Evolutionary conservation across 331 rosid genomes (phyloP).

Genomic region (Cydonia oblonga): DNA sequence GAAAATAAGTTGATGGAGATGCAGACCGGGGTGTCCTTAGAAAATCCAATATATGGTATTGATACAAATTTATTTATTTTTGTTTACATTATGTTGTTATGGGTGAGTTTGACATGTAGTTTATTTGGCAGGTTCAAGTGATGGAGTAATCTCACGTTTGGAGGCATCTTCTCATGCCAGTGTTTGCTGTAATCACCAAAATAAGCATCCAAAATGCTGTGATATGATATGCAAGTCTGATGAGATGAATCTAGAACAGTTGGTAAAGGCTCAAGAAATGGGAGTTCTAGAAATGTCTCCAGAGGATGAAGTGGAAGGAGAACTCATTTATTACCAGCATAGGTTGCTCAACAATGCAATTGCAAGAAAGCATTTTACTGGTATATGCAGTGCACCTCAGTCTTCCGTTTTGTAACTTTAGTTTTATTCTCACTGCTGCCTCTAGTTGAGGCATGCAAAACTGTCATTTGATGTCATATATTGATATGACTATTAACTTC

Average conservation of each 20-base stretch:
- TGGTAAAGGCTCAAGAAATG: constrained; percentile 33
- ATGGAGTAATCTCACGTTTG: constrained; percentile 26
- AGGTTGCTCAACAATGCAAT: constrained; percentile 54
- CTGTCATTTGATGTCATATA: not conserved
- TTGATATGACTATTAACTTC: not conserved
- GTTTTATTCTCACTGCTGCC: not conserved
- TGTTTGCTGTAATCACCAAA: constrained; percentile 38
- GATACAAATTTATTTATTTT: constrained; percentile 9
- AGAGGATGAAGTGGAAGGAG: constrained; percentile 84
- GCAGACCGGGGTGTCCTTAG: constrained; percentile 26
- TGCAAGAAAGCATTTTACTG: constrained; percentile 49
- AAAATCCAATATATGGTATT: constrained; percentile 25
- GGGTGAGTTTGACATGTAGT: constrained; percentile 19
- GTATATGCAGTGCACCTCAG: constrained; percentile 25
- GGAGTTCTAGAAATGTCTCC: constrained; percentile 44
- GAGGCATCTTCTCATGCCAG: constrained; percentile 32
- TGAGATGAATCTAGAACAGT: constrained; percentile 31
- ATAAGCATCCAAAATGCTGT: constrained; percentile 24
- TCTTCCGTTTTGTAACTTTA: not conserved
- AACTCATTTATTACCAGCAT: constrained; percentile 65
- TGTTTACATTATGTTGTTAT: constrained; percentile 12
- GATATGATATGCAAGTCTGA: constrained; percentile 29
- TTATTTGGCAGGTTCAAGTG: constrained; percentile 35
- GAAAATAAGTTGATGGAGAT: constrained; percentile 33
- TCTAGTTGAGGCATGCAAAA: not conserved